phyloP scores from a whole-genome alignment of 768 basidiomycete species.

The Termitomyces sp. region DNA sequence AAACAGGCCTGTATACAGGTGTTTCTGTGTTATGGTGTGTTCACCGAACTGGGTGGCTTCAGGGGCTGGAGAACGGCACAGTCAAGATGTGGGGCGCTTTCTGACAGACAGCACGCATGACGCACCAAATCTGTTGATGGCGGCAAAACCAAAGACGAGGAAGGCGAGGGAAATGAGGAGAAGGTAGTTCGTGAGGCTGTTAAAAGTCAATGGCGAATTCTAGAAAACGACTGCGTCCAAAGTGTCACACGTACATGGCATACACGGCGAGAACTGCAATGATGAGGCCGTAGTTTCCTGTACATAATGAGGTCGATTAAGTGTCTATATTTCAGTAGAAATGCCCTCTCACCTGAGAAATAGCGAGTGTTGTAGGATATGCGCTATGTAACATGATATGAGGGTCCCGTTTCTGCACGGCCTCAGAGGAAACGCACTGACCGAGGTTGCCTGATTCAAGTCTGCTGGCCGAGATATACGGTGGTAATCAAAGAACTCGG shows the following conservation, averaged over 20 bases:
- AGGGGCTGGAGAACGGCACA: constrained; percentile 45
- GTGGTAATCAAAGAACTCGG: constrained; percentile 81
- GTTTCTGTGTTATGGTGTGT: constrained; percentile 81
- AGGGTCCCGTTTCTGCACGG: background rate
- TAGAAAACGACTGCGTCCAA: background rate
- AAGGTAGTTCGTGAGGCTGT: constrained; percentile 73
- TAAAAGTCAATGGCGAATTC: background rate
- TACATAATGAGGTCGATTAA: constrained; percentile 8
- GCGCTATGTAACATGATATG: constrained; percentile 43
- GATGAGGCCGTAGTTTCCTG: constrained; percentile 86
- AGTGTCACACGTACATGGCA: constrained; percentile 54
- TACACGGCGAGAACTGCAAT: constrained; percentile 77
- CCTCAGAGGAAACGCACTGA: constrained; percentile 28
- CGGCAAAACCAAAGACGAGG: constrained; percentile 86
- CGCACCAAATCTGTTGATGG: constrained; percentile 87
- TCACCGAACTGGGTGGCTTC: constrained; percentile 84
- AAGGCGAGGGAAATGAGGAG: constrained; percentile 82
- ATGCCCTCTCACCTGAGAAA: constrained; percentile 55
- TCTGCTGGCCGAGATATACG: constrained; percentile 83
- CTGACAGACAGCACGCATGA: constrained; percentile 7
- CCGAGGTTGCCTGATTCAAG: constrained; percentile 71
- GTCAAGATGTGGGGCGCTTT: background rate
- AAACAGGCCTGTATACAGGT: constrained; percentile 84
- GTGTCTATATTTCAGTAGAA: background rate
- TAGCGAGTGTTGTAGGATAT: constrained; percentile 94